Percentiles rank a stretch among this genome's conserved stretches.
These are phyloP conservation scores for Crotalaria pallida DNA, from an alignment of 306 rosid species.

Conservation along the genomic window DNA sequence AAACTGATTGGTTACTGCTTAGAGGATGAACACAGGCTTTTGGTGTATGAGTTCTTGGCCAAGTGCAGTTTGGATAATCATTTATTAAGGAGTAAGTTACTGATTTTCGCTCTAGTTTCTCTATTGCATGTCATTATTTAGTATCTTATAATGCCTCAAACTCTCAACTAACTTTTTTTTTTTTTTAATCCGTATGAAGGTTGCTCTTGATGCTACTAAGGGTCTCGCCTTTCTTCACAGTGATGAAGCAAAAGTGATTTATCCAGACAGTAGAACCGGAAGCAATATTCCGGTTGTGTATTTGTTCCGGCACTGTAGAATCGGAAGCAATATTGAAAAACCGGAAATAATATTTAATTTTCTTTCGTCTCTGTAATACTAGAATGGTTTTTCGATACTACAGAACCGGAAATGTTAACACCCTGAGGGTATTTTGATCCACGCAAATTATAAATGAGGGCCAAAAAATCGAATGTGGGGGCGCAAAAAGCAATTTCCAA, in stretches of 20 bases:
- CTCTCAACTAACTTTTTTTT: background rate
- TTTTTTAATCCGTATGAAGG: slow-evolving; percentile 57
- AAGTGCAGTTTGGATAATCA: slow-evolving; percentile 94
- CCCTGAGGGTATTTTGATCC: too few species aligned
- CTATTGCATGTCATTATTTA: background rate
- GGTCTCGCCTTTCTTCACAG: slow-evolving; percentile 97
- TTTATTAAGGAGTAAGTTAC: slow-evolving; percentile 79
- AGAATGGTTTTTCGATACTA: too few species aligned
- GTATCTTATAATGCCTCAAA: background rate
- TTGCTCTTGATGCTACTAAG: too few species aligned
- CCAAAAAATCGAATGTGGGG: too few species aligned
- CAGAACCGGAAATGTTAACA: too few species aligned
- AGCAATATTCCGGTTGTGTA: too few species aligned
- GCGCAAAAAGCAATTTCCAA: too few species aligned
- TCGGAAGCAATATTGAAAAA: too few species aligned
- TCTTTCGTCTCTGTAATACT: too few species aligned
- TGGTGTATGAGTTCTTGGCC: slow-evolving; percentile 83
- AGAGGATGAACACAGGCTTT: slow-evolving; percentile 89
- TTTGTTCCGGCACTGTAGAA: too few species aligned
- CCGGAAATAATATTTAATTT: too few species aligned
- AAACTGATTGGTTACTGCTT: slow-evolving; percentile 91
- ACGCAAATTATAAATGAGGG: too few species aligned
- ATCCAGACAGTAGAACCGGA: slow-evolving; percentile 81
- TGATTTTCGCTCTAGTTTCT: slow-evolving; percentile 14
- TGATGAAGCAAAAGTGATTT: slow-evolving; percentile 90